A percentile compares a stretch with the other conserved stretches of the same genome.
Evolutionary conservation across 148 eudicot species (phyloP).

Genomic region (Linanthus parryae): DNA sequence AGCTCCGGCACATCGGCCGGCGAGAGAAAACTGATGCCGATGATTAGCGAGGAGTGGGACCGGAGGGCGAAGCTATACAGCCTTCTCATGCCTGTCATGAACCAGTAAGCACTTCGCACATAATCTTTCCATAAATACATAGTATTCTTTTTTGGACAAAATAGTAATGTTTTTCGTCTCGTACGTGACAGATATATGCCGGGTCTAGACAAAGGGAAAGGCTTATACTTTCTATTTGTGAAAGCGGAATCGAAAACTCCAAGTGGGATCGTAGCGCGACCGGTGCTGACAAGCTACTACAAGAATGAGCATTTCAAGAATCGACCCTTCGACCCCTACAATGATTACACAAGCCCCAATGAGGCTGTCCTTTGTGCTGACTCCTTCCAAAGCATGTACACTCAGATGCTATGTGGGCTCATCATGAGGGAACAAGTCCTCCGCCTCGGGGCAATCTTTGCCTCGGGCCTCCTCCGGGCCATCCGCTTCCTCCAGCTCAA

Average conservation of each 20-base stretch:
- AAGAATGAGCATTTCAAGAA: constrained; percentile 57
- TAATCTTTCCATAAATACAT: not conserved
- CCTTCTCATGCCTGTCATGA: constrained; percentile 68
- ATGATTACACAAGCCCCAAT: constrained; percentile 60
- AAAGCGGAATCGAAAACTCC: constrained; percentile 75
- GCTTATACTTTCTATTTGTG: constrained; percentile 52
- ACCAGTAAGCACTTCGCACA: constrained; percentile 25
- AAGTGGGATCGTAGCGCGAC: constrained; percentile 70
- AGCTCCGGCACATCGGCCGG: constrained; percentile 64
- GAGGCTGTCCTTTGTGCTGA: constrained; percentile 68
- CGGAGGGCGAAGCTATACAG: constrained; percentile 49
- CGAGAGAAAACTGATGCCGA: constrained; percentile 66
- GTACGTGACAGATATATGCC: constrained; percentile 41
- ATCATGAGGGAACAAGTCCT: constrained; percentile 45
- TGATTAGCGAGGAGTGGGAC: constrained; percentile 46
- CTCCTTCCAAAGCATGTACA: constrained; percentile 82
- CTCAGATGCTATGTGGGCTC: constrained; percentile 85
- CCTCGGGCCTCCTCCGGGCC: constrained; percentile 82
- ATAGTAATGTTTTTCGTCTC: not conserved
- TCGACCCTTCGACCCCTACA: constrained; percentile 59
- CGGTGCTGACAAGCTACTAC: constrained; percentile 77
- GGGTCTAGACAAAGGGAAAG: constrained; percentile 68
- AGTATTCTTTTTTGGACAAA: not conserved
- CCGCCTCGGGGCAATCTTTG: constrained; percentile 72
- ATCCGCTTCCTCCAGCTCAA: constrained; percentile 58